phyloP scores from a whole-genome alignment of 495 filamentous ascomycete genomes.

The Saxophila tyrrhenica region DNA sequence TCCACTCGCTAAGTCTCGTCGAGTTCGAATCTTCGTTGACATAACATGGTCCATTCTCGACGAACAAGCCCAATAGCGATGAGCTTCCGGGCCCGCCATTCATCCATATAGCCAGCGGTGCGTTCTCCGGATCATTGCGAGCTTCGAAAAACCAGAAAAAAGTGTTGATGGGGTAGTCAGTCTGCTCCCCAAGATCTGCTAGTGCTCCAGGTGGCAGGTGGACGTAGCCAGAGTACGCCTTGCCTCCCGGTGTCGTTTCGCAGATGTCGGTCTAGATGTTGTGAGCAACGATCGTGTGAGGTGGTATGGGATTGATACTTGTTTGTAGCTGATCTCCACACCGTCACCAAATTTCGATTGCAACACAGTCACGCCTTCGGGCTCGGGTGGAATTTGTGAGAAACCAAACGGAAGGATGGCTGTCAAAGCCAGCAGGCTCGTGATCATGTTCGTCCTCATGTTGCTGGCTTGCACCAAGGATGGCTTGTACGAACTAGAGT shows the following conservation, averaged over 20 bases:
- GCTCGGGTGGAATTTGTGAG: constrained; percentile 46
- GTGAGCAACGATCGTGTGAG: background rate
- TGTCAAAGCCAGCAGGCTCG: background rate
- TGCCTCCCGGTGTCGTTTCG: constrained; percentile 16
- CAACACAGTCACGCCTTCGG: constrained; percentile 42
- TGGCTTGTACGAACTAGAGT: background rate
- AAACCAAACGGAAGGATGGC: background rate
- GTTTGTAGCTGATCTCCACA: constrained; percentile 53
- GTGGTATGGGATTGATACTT: constrained; percentile 31
- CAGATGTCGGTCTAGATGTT: constrained; percentile 19
- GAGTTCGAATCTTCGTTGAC: constrained; percentile 26
- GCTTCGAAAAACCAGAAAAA: constrained; percentile 72
- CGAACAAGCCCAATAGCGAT: constrained; percentile 18
- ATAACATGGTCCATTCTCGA: constrained; percentile 26
- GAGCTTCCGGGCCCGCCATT: constrained; percentile 38
- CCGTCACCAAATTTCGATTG: constrained; percentile 47
- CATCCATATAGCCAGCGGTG: constrained; percentile 55
- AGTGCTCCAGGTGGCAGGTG: constrained; percentile 40
- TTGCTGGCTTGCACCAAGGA: background rate
- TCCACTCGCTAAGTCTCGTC: constrained; percentile 23
- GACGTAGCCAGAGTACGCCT: constrained; percentile 29
- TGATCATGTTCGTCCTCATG: background rate
- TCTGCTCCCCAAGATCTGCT: constrained; percentile 31
- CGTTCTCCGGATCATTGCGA: constrained; percentile 43
- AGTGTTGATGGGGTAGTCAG: constrained; percentile 57